Evolutionary conservation across 352 stramenopile species (phyloP).

Genomic region (Pythium brassicae): DNA sequence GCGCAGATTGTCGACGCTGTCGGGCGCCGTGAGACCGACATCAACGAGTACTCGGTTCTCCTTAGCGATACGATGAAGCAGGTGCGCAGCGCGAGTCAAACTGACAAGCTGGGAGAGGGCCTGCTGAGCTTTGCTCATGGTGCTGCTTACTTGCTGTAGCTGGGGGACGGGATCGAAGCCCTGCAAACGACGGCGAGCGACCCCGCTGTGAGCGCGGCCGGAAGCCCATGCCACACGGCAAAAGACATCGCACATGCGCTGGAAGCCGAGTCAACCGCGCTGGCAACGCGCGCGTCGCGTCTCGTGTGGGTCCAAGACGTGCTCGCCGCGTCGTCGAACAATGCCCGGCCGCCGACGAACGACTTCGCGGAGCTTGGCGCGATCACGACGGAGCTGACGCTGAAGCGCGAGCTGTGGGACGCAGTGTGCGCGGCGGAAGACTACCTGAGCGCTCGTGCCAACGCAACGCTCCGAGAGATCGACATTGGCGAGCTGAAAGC

Average conservation of each 20-base stretch:
- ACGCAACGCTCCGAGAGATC: constrained; percentile 35
- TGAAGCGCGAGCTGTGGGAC: constrained; percentile 63
- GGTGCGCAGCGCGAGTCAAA: constrained; percentile 2
- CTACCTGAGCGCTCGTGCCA: constrained; percentile 29
- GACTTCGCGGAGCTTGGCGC: constrained; percentile 32
- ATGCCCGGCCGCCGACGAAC: constrained; percentile 20
- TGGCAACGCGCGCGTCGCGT: constrained; percentile 20
- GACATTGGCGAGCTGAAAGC: constrained; percentile 35
- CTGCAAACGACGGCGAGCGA: constrained; percentile 29
- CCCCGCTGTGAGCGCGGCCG: constrained; percentile 25
- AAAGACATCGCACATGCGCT: constrained; percentile 19
- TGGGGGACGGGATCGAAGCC: constrained; percentile 10
- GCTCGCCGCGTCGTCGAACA: constrained; percentile 31
- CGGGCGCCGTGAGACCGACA: constrained; percentile 23
- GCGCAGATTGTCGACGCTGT: constrained; percentile 23
- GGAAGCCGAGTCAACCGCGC: constrained; percentile 21
- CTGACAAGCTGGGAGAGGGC: no score
- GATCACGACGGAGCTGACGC: constrained; percentile 32
- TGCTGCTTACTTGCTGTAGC: not conserved
- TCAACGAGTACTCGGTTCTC: constrained; percentile 23
- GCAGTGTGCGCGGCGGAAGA: constrained; percentile 43
- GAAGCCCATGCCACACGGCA: constrained; percentile 28
- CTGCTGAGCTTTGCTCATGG: not conserved
- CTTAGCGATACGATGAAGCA: constrained; percentile 16
- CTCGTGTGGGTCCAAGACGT: constrained; percentile 36